Base-by-base conservation (phyloP, 83 land plant species). In the Thuja plicata region DNA sequence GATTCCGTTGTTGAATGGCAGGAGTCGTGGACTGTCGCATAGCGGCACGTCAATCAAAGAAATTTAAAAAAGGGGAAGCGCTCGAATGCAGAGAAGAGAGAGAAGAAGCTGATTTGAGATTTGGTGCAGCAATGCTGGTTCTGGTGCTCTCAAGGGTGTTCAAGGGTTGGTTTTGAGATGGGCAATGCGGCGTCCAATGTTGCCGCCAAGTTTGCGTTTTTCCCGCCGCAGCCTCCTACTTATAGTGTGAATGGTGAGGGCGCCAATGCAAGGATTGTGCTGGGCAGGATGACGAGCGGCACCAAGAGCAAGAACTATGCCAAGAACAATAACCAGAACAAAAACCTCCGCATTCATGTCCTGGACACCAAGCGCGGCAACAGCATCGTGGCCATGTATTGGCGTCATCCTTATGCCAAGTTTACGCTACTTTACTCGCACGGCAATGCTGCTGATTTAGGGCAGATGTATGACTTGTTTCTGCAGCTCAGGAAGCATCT, bases 361-460 rank as follows among this genome's bases (percentile, higher is more conserved):
- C 70, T 98, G 66, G 88, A 88, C 74, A 98, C 97, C 60, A 95
- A 91, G 70, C 88, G 92, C 11, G 98, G 97, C 73, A 95, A 94
- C 89, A 93, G 93, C 90, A 93, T 98, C 70, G 96, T 95, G 13
- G 99, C 98, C 41, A 91, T 97, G 71, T 97, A 92, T 54, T 88
- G 96, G 88, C 91, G 87, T 77, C 92, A 97, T 78, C 99, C 99
- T 0, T 91, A 86, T 80, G 97, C 99, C n/a, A 45, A 94, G 66
- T 92, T 98, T 87, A 98, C 99, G 17, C 66, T 98, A 32, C 96
- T 98, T 2, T 98, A 97, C 76, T 97, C 99, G 8, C 99, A 98
- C 90, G 99, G 99, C 8, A 98, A 98, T 88, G 99, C 99, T 30
- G 99, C 99, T 32, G 99, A 98, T 92, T 94, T 98, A 21, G 99